These are phyloP conservation scores for Tolypocladium capitatum DNA, from an alignment of 2,329 filamentous ascomycete species.

Conservation along the genomic window DNA sequence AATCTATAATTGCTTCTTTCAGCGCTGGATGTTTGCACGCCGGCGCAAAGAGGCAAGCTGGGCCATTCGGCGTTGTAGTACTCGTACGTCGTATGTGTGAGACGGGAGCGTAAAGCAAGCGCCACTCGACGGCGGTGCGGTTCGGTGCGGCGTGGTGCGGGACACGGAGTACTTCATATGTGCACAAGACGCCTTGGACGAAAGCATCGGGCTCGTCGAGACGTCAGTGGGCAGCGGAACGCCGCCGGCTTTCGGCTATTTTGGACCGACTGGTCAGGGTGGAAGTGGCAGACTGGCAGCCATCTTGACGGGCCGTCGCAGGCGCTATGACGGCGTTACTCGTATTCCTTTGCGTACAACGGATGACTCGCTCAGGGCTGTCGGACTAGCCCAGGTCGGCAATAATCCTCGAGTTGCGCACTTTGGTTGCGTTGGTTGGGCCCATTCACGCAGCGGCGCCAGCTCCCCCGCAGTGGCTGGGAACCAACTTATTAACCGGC, in stretches of 20 bases:
- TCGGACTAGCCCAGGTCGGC: too few relatives aligned
- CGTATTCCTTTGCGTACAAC: too few relatives aligned
- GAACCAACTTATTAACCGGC: not conserved
- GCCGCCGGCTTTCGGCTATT: not conserved
- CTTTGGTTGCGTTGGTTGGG: not conserved
- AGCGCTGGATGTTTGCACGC: not conserved
- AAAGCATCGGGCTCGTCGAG: too few relatives aligned
- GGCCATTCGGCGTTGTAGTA: not conserved
- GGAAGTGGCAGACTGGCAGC: not conserved
- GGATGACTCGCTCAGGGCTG: too few relatives aligned
- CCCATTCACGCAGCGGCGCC: not conserved
- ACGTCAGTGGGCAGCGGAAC: not conserved
- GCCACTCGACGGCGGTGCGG: not conserved
- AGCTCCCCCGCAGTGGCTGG: not conserved
- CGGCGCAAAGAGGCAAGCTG: not conserved
- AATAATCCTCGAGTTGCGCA: too few relatives aligned
- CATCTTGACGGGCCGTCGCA: not conserved
- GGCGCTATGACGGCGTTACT: not conserved
- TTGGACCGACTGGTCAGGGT: too few relatives aligned
- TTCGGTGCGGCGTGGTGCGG: not conserved
- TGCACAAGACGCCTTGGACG: too few relatives aligned
- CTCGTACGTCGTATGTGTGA: not conserved
- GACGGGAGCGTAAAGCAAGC: not conserved
- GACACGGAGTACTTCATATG: too few relatives aligned
- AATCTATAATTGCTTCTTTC: slow-evolving; percentile 19